Evolutionary conservation across 2,329 filamentous ascomycete species (phyloP).

Genomic region (Tolypocladium ovalisporum): DNA sequence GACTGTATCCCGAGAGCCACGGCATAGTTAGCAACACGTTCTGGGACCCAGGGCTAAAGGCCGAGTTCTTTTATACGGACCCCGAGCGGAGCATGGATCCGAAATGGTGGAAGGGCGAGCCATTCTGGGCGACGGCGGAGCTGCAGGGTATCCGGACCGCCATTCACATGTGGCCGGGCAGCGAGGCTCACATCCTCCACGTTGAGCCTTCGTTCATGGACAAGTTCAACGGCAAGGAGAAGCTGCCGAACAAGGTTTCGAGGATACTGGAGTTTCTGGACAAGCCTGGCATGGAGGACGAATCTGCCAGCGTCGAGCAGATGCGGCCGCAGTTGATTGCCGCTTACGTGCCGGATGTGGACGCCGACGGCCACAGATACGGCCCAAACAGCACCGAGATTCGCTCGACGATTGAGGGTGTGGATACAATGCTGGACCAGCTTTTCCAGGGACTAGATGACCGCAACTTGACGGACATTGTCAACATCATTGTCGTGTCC

Average conservation of each 20-base stretch:
- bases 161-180: constrained; percentile 98
- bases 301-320: constrained; percentile 33
- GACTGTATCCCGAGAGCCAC: constrained; percentile 84
- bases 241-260: constrained; percentile 62
- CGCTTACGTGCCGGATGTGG: constrained; percentile 89
- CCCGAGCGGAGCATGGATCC: constrained; percentile 63
- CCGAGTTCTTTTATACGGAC: constrained; percentile 84
- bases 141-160: constrained; percentile 66
- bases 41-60: constrained; percentile 68
- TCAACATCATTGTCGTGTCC: constrained; percentile 92
- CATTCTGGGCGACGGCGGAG: constrained; percentile 89
- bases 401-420: constrained; percentile 61
- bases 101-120: constrained; percentile 93
- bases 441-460: constrained; percentile 66
- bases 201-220: constrained; percentile 73
- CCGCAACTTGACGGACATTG: constrained; percentile 77
- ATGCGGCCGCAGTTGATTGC: constrained; percentile 83
- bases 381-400: constrained; percentile 96
- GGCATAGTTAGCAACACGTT: constrained; percentile 91
- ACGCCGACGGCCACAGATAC: constrained; percentile 74
- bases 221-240: constrained; percentile 70
- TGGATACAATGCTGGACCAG: constrained; percentile 70
- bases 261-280: constrained; percentile 78
- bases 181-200: constrained; percentile 72
- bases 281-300: constrained; percentile 59